Evolutionary conservation across 2,329 filamentous ascomycete genomes (phyloP), one percentile per base, ranked within the genome.

Genomic region (Chaetomium sp.): DNA sequence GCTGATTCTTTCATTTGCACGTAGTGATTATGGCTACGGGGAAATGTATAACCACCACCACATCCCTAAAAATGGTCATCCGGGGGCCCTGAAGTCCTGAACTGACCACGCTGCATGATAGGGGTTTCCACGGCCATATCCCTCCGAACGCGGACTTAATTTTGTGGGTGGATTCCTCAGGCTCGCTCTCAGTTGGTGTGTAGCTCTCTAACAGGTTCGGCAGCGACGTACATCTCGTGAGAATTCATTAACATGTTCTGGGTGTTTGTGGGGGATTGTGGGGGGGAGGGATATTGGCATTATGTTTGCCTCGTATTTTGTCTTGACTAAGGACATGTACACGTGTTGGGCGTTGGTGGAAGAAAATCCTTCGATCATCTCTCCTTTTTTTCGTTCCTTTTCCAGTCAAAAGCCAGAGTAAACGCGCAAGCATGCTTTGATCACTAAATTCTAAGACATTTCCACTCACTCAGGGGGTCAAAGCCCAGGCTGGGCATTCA

Each of bases 101-200:
- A 46, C 53, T 59, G 38, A 56, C 41, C 8, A 11, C 4, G 5
- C 12, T 27, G 36, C 6, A 38, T 19, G 4, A 6, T 61, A 91
- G 88, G 64, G 90, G 89, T 54, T 94, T 91, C 76, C 83, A 87
- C 37, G 85, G 84, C 55, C 77, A 85, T 66, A 95, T 95, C 61
- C 90, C 90, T 59, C 72, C 84, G 41, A 82, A 86, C 65, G 76
- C 89, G n/a, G 83, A 79, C 62, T 79, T 95, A 60, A 80, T 95
- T 75, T 95, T 95, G 89, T 94, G 80, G 79, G 88, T 82, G n/a
- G 6, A 1, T 12, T 7, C n/a, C 38, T 14, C 10, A 5, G 12
- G 7, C 5, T n/a, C 33, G 4, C 32, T 2, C 7, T 8, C 2
- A n/a, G n/a, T 6, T 7, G 14, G 40, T 6, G 44, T 36, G 64